Evolutionary conservation across 2,329 filamentous ascomycete genomes (phyloP), one percentile per base, ranked within the genome.

Genomic region (Myriosclerotinia scirpicola): DNA sequence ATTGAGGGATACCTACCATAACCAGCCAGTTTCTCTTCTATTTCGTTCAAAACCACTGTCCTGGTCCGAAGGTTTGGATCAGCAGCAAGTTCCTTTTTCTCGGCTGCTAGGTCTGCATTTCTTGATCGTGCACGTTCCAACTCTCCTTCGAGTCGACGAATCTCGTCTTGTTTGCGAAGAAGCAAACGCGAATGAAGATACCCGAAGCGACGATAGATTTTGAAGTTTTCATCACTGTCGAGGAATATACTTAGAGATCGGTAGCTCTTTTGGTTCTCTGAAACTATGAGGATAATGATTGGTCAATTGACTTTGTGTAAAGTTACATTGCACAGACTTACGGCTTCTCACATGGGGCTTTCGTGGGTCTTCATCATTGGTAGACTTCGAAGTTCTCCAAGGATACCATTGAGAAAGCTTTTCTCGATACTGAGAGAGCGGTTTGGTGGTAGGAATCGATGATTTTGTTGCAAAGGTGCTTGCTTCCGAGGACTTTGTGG

Each of bases 181-280:
- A 80, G 70, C 0, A 81, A 59, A 1, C 80, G 74, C 0, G 78
- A 71, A 55, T 80, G 78, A 0, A 81, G 69, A 53, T 75, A 79
- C 2, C 79, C 79, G 55, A 81, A 81, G 1, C 79, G 72, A 6
- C 79, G 75, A 67, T 78, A 81, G 2, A 81, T 65, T 71, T 77
- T 77, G 65, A 80, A 81, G 36, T 75, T 74, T 8, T 80, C 77
- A 66, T 80, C 77, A 67, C 79, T 80, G 65, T 80, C 77, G 0
- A 79, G 71, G 64, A 81, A 80, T 1, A 75, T 71, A 5, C 78
- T 77, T 0, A 81, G 66, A n/a, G 71, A 74, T 1, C 79, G 78
- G 65, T 79, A 80, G 0, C 79, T 79, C 12, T 60, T 44, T 0
- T 75, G 70, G n/a, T 66, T 64, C n/a, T 67, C 50, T 20, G 67